Base-by-base conservation (phyloP, 2,329 filamentous ascomycete species). In the Paracorniculantispora psalliotae region DNA sequence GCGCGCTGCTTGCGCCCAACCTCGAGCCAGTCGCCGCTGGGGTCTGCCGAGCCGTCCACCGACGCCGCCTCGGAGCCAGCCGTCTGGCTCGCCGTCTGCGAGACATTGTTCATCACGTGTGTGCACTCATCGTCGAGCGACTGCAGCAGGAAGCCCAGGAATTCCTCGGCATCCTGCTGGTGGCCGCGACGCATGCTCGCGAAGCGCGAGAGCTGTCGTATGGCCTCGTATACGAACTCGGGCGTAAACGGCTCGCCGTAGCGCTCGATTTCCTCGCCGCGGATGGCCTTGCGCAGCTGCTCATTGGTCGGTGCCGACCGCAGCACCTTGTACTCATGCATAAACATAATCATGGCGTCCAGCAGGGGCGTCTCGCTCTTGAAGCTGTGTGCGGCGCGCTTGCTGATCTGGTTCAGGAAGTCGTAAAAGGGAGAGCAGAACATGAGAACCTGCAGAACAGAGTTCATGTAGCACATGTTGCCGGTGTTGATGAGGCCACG, bases 381-480 rank as follows among this genome's bases (percentile, higher is more conserved):
- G 80, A 99, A 96, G 70, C 89, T 96, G 75, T 97, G 87, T 30
- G 86, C 86, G 57, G 91, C 91, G 67, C 88, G 88, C 72, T 90
- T 90, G 71, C 90, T 86, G 61, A 96, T 84, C 72, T 92, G 88
- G 69, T 96, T 90, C 63, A 99, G 76, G 69, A 99, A 97, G 69
- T 92, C 86, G 74, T 96, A 97, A 71, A 99, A 99, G 6, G 94
- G 94, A 66, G 87, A 82, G 74, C 92, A 97, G 72, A 92, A 97
- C 65, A 97, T 84, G 68, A 99, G 84, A 70, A 96, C 90, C 88
- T 99, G 94, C 64, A 99, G 82, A 72, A 97, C 93, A 63, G 94
- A 97, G 79, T 97, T 99, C 94, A 99, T 97, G 76, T 99, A 99
- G 75, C 94, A 99, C 90, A 97, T 96, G 71, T 99, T 97, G 52